phyloP scores from a whole-genome alignment of 2,329 filamentous ascomycete species.

The Cladosporium cucumerinum region DNA sequence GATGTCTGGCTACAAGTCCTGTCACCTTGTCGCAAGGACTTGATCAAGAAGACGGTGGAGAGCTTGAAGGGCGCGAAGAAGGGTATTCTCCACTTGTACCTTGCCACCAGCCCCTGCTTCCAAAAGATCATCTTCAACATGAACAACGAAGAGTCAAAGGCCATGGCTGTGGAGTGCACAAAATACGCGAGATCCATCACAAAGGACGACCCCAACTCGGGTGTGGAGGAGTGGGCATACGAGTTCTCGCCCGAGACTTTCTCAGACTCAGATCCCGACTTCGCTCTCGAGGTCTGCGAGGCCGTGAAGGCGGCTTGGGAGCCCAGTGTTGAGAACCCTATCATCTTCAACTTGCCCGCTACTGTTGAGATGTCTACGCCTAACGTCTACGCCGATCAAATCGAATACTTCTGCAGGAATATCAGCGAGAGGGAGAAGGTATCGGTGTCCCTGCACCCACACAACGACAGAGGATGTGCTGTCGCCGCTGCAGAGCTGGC shows the following conservation, averaged over 20 bases:
- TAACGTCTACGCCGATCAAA: conserved; percentile 93
- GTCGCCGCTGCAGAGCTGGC: conserved; percentile 86
- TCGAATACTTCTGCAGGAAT: conserved; percentile 89
- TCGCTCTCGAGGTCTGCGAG: conserved; percentile 77
- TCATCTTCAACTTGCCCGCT: conserved; percentile 96
- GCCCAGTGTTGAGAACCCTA: conserved; percentile 70
- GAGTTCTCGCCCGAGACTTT: conserved; percentile 87
- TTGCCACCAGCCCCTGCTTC: conserved; percentile 95
- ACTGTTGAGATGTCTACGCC: conserved; percentile 94
- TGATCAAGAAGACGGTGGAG: conserved; percentile 86
- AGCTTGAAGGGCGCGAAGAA: conserved; percentile 87
- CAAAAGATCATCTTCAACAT: conserved; percentile 86
- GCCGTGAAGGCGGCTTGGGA: conserved; percentile 94
- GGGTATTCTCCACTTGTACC: conserved; percentile 90
- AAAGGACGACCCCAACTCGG: conserved; percentile 64
- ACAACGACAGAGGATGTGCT: conserved; percentile 90
- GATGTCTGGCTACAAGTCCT: conserved; percentile 92
- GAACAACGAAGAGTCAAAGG: conserved; percentile 75
- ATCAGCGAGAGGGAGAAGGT: conserved; percentile 83
- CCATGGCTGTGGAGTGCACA: conserved; percentile 79
- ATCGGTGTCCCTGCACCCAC: conserved; percentile 84
- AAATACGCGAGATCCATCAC: conserved; percentile 85
- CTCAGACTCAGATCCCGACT: conserved; percentile 84
- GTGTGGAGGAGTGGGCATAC: conserved; percentile 67
- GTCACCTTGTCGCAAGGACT: conserved; percentile 84